phyloP scores from a whole-genome alignment of 2,329 filamentous ascomycete species.

The Fusarium proliferatum region DNA sequence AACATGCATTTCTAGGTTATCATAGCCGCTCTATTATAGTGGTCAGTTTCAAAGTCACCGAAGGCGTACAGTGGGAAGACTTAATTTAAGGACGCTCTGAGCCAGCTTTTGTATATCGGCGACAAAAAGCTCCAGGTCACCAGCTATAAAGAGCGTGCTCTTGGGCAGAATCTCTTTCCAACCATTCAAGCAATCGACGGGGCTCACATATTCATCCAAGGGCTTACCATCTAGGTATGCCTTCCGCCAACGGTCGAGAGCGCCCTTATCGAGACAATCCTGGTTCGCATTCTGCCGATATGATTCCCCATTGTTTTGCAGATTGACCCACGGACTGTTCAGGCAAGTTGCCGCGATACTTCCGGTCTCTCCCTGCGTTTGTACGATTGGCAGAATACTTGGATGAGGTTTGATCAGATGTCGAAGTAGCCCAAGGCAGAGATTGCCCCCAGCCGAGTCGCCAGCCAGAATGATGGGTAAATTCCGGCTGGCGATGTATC shows the following conservation, averaged over 20 bases:
- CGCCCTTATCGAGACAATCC: background rate
- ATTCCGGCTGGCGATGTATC: background rate
- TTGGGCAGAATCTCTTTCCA: background rate
- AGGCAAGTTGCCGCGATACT: background rate
- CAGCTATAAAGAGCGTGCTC: background rate
- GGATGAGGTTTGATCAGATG: background rate
- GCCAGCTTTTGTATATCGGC: background rate
- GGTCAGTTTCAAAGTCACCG: background rate
- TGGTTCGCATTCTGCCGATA: background rate
- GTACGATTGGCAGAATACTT: fast-evolving
- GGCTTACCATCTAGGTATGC: background rate
- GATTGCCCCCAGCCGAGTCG: background rate
- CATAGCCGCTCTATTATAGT: background rate
- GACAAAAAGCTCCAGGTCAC: background rate
- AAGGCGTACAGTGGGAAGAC: background rate
- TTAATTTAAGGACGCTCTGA: background rate
- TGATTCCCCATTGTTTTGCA: background rate
- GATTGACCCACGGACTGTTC: background rate
- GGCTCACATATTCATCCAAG: background rate
- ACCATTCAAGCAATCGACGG: background rate
- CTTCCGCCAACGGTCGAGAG: background rate
- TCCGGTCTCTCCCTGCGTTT: fast-evolving
- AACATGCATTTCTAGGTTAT: fast-evolving
- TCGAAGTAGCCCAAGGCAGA: background rate
- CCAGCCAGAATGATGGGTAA: background rate